Percentiles rank a stretch among this genome's conserved stretches.
Conservation (phyloP, 228 moss, liverwort and hornwort species). For the Sphagnum magellanicum region DNA sequence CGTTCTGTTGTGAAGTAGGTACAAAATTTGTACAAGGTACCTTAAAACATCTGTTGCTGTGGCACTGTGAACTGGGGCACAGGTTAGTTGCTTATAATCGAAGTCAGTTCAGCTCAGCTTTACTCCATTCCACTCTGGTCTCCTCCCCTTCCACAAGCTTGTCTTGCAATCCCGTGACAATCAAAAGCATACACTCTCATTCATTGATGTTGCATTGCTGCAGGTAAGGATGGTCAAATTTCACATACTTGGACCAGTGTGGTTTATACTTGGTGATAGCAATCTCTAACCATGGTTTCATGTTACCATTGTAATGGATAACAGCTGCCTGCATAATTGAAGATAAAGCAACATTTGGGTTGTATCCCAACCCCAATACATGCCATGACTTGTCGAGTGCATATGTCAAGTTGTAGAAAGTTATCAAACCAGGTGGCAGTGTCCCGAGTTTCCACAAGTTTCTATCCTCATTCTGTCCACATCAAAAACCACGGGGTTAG, state of each 20-base stretch:
- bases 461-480: slow-evolving; percentile 68
- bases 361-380: slow-evolving; percentile 79
- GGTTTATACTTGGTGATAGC: slow-evolving; percentile 72
- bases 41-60: too few relatives aligned
- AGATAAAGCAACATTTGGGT: slow-evolving; percentile 45
- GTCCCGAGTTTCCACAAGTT: slow-evolving; percentile 84
- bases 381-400: slow-evolving; percentile 81
- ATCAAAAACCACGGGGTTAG: background rate
- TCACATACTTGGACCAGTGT: slow-evolving; percentile 68
- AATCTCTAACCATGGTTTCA: slow-evolving; percentile 89
- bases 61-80: too few relatives aligned
- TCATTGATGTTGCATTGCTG: slow-evolving; percentile 76
- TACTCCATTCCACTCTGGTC: too few relatives aligned
- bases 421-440: slow-evolving; percentile 73
- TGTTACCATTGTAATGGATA: slow-evolving; percentile 82
- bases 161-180: background rate
- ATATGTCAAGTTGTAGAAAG: slow-evolving; percentile 66
- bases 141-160: too few relatives aligned
- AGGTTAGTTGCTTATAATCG: too few relatives aligned
- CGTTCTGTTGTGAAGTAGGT: too few relatives aligned
- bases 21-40: too few relatives aligned
- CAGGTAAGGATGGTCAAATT: slow-evolving; percentile 68
- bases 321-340: slow-evolving; percentile 66
- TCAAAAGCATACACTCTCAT: background rate
- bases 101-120: too few relatives aligned